Percentiles rank a stretch among this genome's conserved stretches.
Evolutionary conservation across 164 flowering plant species (phyloP).

Genomic region (Platanus orientalis): DNA sequence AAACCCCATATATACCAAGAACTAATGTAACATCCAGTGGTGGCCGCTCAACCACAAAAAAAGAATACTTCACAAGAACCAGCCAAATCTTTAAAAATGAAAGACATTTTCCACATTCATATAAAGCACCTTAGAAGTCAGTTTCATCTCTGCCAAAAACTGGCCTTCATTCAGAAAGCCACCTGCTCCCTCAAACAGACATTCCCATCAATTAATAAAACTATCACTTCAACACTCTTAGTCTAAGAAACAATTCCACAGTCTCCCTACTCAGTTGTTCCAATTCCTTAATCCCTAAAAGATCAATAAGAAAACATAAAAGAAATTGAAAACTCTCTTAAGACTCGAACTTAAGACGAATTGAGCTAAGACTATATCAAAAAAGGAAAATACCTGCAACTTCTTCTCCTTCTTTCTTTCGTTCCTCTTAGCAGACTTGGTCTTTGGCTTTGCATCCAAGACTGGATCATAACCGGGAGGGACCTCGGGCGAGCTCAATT

Average conservation of each 20-base stretch:
- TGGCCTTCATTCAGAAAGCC: not conserved
- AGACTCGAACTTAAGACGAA: too few species aligned
- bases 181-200: not conserved
- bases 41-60: too few species aligned
- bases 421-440: not conserved
- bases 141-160: not conserved
- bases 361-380: too few species aligned
- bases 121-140: too few species aligned
- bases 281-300: not conserved
- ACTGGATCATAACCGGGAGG: not conserved
- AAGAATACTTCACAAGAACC: too few species aligned
- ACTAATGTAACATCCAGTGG: too few species aligned
- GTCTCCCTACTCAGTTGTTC: not conserved
- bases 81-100: too few species aligned
- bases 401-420: not conserved
- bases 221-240: not conserved
- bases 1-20: too few species aligned
- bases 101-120: too few species aligned
- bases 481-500: not conserved
- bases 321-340: too few species aligned
- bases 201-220: too few species aligned
- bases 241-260: not conserved
- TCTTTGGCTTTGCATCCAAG: not conserved
- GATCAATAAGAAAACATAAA: not conserved
- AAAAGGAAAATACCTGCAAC: not conserved